Evolutionary conservation across 2,329 filamentous ascomycete genomes (phyloP), one percentile per base, ranked within the genome.

Genomic region (Xylariaceae sp.): DNA sequence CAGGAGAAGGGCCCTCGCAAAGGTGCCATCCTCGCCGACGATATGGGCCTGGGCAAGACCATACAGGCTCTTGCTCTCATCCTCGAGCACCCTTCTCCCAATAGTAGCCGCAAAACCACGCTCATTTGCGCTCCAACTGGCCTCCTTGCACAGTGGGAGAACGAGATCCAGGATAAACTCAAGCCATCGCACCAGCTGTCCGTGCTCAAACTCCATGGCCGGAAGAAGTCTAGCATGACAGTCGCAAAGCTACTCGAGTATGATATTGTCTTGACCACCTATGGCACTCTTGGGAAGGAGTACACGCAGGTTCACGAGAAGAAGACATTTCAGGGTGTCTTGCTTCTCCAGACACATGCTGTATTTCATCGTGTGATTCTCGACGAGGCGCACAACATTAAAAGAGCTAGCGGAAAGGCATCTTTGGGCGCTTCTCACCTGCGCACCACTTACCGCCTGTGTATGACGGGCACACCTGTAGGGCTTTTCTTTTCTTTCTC

Each of bases 371-470:
- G 87, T n/a, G 75, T 92, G 43, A 86, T 94, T 45, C 75, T 94
- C 5, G 89, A 94, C 58, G 89, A 94, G 69, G 88, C 89, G 2
- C 89, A 94, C 64, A 87, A 82, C 63, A 89, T 94, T 73, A 94
- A 93, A 73, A 94, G 93, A 63, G 81, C 82, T 51, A 75, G 71
- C 33, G 86, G 88, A 0, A 80, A 83, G 55, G 72, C 79, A 6
- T 82, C 87, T 1, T 75, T 77, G 56, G 88, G 83, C 12, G 82
- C 82, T 31, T 81, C 75, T 60, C 67, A 71, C 16, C 71, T 94
- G 13, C 72, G 79, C 53, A 75, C 86, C n/a, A 77, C 73, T 28
- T 83, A 88, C 64, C 79, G 89, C 42, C 84, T 89, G 70, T 91
- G 87, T 65, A 81, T 94, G 71, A 92, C 87, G 6, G 89, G 89